Percentiles rank a stretch among this genome's conserved stretches.
Evolutionary conservation across 2,329 filamentous ascomycete genomes (phyloP).

Genomic region (Gaeumannomyces tritici): DNA sequence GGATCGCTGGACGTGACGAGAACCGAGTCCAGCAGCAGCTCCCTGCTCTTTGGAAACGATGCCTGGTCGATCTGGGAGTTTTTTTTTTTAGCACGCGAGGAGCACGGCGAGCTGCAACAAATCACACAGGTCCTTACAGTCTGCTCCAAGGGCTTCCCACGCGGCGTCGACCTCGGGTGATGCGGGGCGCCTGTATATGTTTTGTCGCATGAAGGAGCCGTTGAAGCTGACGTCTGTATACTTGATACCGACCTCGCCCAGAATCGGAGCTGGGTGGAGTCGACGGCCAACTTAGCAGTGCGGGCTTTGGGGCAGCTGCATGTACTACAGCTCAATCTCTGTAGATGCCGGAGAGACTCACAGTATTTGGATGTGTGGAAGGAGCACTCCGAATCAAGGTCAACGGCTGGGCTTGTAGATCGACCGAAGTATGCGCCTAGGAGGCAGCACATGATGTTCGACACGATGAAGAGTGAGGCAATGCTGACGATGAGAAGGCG

Average conservation of each 20-base stretch:
- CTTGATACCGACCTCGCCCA: conserved; percentile 21
- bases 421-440: conserved; percentile 4
- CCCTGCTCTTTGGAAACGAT: conserved; percentile 40
- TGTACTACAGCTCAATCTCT: neutral
- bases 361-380: conserved; percentile 8
- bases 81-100: conserved; percentile 19
- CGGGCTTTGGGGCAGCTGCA: neutral
- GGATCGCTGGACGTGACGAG: conserved; percentile 44
- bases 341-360: neutral
- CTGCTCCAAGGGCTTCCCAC: conserved; percentile 29
- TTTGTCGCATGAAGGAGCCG: conserved; percentile 44
- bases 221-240: conserved; percentile 36
- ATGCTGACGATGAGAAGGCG: neutral
- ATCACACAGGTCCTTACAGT: conserved; percentile 21
- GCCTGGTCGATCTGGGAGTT: conserved; percentile 29
- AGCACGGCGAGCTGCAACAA: neutral
- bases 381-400: conserved; percentile 8
- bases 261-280: conserved; percentile 18
- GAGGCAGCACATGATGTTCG: conserved; percentile 1
- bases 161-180: conserved; percentile 46
- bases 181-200: conserved; percentile 38
- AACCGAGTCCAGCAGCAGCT: conserved; percentile 36
- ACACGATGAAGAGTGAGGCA: neutral
- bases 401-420: neutral
- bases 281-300: neutral